Base-by-base conservation (phyloP, 2,329 filamentous ascomycete genomes). In the Colletotrichum melonis region DNA sequence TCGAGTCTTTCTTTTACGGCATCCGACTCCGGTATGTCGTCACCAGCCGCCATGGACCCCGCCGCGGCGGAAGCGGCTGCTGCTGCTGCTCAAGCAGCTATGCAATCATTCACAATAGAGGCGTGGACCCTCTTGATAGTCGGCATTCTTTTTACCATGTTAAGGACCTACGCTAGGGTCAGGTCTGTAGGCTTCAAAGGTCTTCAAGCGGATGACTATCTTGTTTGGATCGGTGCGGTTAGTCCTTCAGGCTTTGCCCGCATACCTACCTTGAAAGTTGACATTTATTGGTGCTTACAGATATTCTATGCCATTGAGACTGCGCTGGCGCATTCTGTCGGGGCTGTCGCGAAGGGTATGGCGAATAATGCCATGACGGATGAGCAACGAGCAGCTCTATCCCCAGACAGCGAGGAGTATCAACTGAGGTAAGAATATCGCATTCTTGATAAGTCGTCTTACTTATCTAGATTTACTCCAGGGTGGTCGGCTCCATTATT, bases 321-420 rank as follows among this genome's bases (percentile, higher is more conserved):
- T 16, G 57, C 22, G 16, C 30, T 68, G 49, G 66, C 57, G 7
- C 66, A 68, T 5, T 68, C 66, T 1, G 46, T 64, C 30, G 59
- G 59, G 14, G 86, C 84, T 24, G 87, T 80, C 70, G 87, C 82
- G 66, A 81, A 82, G 54, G 88, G 89, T 0, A 80, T 91, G 6
- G 87, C 89, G 24, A 91, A 91, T 75, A 89, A 89, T 75, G 80
- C 84, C 69, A 90, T 92, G 88, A 87, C 88, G 1, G 81, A 86
- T 12, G 84, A 83, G 30, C 78, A 89, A 74, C 85, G 90, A 14
- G 79, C 77, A 5, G 79, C 82, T 0, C 81, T 91, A 9, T 81
- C 82, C 2, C 82, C 85, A 0, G 73, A 81, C 6, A 85, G 85
- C 11, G 78, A 82, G 19, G 88, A 90, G 76, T 89, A 86, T 76